Evolutionary conservation across 257 asterid species (phyloP).

Genomic region (Fraxinus excelsior): DNA sequence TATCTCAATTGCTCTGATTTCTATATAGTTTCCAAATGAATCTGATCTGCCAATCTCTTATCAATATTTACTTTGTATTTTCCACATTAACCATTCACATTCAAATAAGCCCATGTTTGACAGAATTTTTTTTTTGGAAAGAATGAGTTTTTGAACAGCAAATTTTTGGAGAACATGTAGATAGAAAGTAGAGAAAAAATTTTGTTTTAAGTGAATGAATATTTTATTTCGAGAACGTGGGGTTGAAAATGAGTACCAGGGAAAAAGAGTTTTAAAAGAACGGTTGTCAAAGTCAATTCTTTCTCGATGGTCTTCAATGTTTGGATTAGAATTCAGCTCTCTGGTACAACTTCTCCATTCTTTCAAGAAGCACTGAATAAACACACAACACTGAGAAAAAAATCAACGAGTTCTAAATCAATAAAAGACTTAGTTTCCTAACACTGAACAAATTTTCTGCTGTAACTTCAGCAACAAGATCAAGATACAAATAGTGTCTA

Average conservation of each 20-base stretch:
- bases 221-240: no score
- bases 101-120: no score
- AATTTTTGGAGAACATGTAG: no score
- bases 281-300: no score
- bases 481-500: background rate
- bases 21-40: constrained; percentile 13
- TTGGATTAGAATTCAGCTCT: background rate
- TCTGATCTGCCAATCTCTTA: background rate
- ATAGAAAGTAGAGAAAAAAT: no score
- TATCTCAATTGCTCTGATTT: constrained; percentile 5
- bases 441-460: background rate
- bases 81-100: background rate
- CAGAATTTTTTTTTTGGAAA: no score
- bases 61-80: background rate
- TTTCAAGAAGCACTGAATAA: background rate
- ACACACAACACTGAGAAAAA: background rate
- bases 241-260: no score
- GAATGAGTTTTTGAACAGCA: no score
- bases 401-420: background rate
- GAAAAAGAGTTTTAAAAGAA: no score
- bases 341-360: background rate
- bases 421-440: background rate
- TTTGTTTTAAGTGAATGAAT: no score
- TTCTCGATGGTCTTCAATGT: background rate
- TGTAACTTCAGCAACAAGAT: background rate